Evolutionary conservation across 2,329 filamentous ascomycete species (phyloP).

Genomic region (Nakataea oryzae): DNA sequence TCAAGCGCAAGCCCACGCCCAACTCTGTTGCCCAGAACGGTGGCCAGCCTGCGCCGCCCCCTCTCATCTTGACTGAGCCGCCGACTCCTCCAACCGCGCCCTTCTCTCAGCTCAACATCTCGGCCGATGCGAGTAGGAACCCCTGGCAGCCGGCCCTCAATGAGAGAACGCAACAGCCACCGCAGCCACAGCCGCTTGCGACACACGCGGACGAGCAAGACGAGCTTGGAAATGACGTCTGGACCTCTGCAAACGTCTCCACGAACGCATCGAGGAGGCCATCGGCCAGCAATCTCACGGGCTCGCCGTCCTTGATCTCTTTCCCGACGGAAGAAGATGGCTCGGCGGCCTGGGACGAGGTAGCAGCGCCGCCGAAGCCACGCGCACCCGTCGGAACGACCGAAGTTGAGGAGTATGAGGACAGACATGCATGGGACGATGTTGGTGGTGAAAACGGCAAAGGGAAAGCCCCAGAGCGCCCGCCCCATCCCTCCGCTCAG

Average conservation of each 20-base stretch:
- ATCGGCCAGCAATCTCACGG: conserved; percentile 16
- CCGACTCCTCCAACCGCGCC: conserved; percentile 20
- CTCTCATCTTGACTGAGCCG: background rate
- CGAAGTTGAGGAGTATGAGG: conserved; percentile 23
- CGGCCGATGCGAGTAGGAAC: conserved; percentile 28
- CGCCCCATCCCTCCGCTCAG: conserved; percentile 8
- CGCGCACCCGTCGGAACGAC: conserved; percentile 10
- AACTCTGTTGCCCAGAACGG: conserved; percentile 1
- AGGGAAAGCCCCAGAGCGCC: conserved; percentile 23
- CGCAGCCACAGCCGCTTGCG: conserved; percentile 6
- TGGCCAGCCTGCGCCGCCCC: conserved; percentile 5
- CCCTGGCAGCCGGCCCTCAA: conserved; percentile 30
- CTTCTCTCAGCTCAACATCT: conserved; percentile 29
- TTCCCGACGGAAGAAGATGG: conserved; percentile 26
- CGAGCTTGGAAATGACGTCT: conserved; percentile 21
- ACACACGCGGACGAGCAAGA: conserved; percentile 13
- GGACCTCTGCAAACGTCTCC: conserved; percentile 18
- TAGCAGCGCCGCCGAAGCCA: conserved; percentile 12
- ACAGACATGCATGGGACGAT: conserved; percentile 41
- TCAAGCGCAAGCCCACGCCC: conserved; percentile 34
- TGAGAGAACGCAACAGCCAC: conserved; percentile 19
- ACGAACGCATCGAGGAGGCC: conserved; percentile 17
- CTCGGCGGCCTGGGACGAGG: conserved; percentile 29
- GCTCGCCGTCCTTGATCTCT: conserved; percentile 23
- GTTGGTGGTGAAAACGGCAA: conserved; percentile 24